Evolutionary conservation across 2,329 filamentous ascomycete genomes (phyloP), one percentile per base, ranked within the genome.

Genomic region (Botrytis paeoniae): DNA sequence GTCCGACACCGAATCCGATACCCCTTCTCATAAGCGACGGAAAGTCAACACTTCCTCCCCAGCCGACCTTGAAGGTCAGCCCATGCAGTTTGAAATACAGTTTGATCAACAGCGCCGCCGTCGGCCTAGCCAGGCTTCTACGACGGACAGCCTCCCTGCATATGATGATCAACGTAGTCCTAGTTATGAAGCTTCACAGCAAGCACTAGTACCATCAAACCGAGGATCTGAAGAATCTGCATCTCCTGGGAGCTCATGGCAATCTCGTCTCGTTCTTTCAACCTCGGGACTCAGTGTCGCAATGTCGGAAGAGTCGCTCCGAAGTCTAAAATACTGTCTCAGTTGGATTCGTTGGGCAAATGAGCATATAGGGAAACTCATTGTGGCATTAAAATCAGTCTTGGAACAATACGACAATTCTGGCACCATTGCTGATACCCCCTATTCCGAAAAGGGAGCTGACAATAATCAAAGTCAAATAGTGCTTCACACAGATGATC

Each of bases 211-310:
- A 25, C 77, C 83, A 59, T 79, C 81, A 2, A 78, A 80, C 35
- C 45, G 41, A 35, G 75, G 77, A 14, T 75, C 78, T 22, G 79
- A 81, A 7, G 77, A 80, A 57, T 35, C 77, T 3, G 73, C 72
- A 37, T 76, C 75, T 18, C 77, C 79, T 32, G 77, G 80, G 6
- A 79, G 82, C 9, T 81, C 78, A n/a, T 97, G 94, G 94, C 93
- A 93, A 75, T 93, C 92, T 18, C 90, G 94, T 22, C 85, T 98
- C 29, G 92, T 97, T 77, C 93, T 97, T 81, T 95, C 93, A 8
- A 98, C 95, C 0, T 97, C 94, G 0, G 95, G 94, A 0, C 87
- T 98, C 0, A 94, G 94, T 75, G 91, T 97, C 25, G 94, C 96
- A 1, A 94, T 99, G 87, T 97, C 92, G 78, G 92, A 97, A 29